phyloP scores from a whole-genome alignment of 1,284 basidiomycete species.

The Leccinum fuscescens region DNA sequence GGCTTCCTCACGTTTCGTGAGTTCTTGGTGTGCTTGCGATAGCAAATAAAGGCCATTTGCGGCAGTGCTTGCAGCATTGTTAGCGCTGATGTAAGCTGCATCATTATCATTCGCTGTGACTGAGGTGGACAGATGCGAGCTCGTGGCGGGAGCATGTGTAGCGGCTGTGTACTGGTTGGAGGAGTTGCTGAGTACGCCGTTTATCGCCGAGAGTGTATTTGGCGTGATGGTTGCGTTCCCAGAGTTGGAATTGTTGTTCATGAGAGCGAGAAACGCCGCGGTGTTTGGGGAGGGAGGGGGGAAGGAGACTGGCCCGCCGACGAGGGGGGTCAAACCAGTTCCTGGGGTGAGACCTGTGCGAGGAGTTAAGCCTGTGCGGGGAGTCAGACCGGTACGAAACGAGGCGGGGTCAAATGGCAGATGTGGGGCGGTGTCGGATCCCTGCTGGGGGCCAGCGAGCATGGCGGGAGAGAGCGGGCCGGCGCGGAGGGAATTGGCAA shows the following conservation, averaged over 20 bases:
- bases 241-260: conserved; percentile 66
- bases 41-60: conserved; percentile 92
- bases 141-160: conserved; percentile 32
- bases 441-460: conserved; percentile 80
- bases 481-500: conserved; percentile 77
- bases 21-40: conserved; percentile 91
- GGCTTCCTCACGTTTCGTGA: conserved; percentile 89
- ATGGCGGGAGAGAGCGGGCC: conserved; percentile 94
- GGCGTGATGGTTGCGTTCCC: conserved; percentile 82
- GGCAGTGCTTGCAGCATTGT: conserved; percentile 56
- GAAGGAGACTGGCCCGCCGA: conserved; percentile 72
- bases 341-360: conserved; percentile 81
- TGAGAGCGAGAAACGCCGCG: conserved; percentile 89
- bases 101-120: conserved; percentile 35
- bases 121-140: conserved; percentile 31
- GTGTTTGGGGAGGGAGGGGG: conserved; percentile 89
- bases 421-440: conserved; percentile 35
- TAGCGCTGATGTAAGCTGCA: conserved; percentile 44
- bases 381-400: conserved; percentile 82
- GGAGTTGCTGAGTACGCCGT: conserved; percentile 58
- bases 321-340: conserved; percentile 82
- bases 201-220: conserved; percentile 83
- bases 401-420: conserved; percentile 71
- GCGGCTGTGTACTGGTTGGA: conserved; percentile 28
- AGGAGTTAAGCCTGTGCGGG: conserved; percentile 73